Evolutionary conservation across 2,329 filamentous ascomycete genomes (phyloP).

Genomic region (Dactylellina sp.): DNA sequence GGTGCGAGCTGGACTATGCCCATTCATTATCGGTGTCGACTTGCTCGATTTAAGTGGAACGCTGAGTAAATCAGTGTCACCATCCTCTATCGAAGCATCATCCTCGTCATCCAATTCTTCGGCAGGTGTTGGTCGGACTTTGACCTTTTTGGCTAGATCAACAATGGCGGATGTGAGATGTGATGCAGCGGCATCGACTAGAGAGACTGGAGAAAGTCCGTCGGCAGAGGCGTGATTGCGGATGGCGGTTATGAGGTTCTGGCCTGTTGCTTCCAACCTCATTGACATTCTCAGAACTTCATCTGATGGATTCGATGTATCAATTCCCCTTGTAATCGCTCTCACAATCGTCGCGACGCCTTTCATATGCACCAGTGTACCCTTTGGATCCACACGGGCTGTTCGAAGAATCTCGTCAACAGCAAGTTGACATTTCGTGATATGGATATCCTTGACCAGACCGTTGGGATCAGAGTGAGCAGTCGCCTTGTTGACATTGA

Average conservation of each 20-base stretch:
- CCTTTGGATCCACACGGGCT: constrained; percentile 78
- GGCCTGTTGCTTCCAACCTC: constrained; percentile 89
- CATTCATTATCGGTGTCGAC: constrained; percentile 61
- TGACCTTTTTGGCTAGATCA: constrained; percentile 83
- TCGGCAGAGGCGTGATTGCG: constrained; percentile 88
- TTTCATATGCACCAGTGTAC: constrained; percentile 87
- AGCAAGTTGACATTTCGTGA: constrained; percentile 93
- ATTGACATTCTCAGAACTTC: constrained; percentile 78
- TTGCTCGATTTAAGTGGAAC: constrained; percentile 62
- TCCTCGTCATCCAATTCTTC: constrained; percentile 82
- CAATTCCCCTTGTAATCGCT: constrained; percentile 84
- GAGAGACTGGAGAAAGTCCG: constrained; percentile 89
- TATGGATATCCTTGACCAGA: constrained; percentile 86
- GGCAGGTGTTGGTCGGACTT: constrained; percentile 80
- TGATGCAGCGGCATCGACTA: constrained; percentile 91
- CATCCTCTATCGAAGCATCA: constrained; percentile 66
- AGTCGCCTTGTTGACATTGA: constrained; percentile 73
- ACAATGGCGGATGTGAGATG: constrained; percentile 88
- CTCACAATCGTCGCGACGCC: constrained; percentile 83
- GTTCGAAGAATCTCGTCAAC: constrained; percentile 88
- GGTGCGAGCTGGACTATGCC: constrained; percentile 54
- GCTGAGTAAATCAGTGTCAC: constrained; percentile 70
- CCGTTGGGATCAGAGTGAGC: constrained; percentile 78
- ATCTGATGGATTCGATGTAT: constrained; percentile 66
- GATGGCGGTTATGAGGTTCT: constrained; percentile 92